Conservation (phyloP, 2,329 filamentous ascomycete species). For the Paracoccidioides lutzii region DNA sequence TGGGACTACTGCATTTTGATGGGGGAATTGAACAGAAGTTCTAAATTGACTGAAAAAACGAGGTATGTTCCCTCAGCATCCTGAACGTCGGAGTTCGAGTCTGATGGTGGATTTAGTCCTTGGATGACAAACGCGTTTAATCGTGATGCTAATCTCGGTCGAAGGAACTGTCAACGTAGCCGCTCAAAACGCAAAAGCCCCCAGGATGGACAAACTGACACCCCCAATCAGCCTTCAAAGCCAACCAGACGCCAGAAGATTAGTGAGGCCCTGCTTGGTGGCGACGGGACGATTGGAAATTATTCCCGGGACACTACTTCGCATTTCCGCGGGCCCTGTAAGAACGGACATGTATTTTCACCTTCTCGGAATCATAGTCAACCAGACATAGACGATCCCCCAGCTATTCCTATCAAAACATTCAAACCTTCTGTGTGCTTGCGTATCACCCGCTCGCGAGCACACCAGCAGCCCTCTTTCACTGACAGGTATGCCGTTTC, state of each 20-base stretch:
- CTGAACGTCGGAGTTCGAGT: background rate
- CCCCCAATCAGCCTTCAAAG: background rate
- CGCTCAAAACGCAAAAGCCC: constrained; percentile 19
- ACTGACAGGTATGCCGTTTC: constrained; percentile 8
- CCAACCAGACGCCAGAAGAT: constrained; percentile 9
- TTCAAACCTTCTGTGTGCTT: constrained; percentile 4
- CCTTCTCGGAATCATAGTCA: constrained; percentile 4
- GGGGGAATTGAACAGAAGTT: background rate
- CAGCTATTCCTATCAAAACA: constrained; percentile 21
- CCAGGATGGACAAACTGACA: background rate
- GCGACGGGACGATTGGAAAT: background rate
- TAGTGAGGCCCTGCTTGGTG: constrained; percentile 6
- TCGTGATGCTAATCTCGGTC: background rate
- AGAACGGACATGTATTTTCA: background rate
- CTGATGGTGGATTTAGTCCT: constrained; percentile 13
- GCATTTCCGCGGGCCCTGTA: background rate
- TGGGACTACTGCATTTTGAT: constrained; percentile 13
- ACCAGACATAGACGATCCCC: constrained; percentile 8
- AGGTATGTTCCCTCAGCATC: constrained; percentile 14
- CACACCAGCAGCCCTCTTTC: constrained; percentile 7
- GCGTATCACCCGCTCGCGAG: constrained; percentile 22
- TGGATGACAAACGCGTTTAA: constrained; percentile 25
- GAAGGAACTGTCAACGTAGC: constrained; percentile 5
- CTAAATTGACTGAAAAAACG: constrained; percentile 13
- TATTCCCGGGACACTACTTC: background rate